Conservation (phyloP, 2,329 filamentous ascomycete genomes). For the Aspergillus fischeri region DNA sequence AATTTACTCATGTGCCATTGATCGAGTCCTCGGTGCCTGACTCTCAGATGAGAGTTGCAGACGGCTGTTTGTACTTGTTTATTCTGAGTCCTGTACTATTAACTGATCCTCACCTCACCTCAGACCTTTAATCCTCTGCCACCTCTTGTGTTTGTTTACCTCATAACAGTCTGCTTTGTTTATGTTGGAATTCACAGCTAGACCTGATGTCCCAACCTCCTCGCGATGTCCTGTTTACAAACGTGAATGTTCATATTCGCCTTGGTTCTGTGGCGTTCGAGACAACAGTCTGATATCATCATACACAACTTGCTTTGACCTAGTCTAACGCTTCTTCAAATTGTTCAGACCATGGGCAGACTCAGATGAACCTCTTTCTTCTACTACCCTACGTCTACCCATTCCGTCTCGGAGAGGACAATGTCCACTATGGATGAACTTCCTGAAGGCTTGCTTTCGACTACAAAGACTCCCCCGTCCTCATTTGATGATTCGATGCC, state of each 20-base stretch:
- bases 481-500: slow-evolving; percentile 34
- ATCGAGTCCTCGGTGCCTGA: neutral
- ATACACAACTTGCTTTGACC: neutral
- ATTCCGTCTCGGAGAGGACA: neutral
- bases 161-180: neutral
- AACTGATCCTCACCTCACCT: neutral
- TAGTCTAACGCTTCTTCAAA: neutral
- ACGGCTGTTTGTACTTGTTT: neutral
- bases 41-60: no score
- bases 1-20: neutral
- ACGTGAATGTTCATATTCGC: neutral
- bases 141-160: neutral
- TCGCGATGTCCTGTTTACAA: neutral
- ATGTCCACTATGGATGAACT: slow-evolving; percentile 34
- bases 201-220: neutral
- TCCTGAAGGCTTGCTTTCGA: slow-evolving; percentile 41
- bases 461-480: slow-evolving; percentile 33
- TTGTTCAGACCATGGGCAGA: neutral
- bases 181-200: neutral
- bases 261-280: neutral
- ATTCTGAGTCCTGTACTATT: neutral
- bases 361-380: neutral
- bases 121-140: neutral
- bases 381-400: neutral
- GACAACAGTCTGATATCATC: neutral